phyloP scores from a whole-genome alignment of 345 rosid species.

The Murraya paniculata region DNA sequence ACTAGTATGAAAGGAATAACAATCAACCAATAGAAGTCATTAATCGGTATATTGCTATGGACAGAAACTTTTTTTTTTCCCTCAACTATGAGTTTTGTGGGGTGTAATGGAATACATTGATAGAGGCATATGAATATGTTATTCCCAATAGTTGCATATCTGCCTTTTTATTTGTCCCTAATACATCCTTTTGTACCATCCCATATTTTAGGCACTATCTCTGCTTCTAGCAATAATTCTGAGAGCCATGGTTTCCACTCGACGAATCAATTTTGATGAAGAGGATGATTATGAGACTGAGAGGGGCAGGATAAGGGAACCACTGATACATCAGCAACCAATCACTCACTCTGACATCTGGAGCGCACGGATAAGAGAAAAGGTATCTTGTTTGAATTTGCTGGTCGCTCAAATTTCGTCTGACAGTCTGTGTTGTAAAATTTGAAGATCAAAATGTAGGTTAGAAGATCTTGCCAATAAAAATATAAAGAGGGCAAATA shows the following conservation, averaged over 20 bases:
- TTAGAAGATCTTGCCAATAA: neutral
- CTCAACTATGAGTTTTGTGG: no score
- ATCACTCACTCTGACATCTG: slow-evolving; percentile 51
- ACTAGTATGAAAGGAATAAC: neutral
- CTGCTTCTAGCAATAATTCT: slow-evolving; percentile 67
- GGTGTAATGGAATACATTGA: no score
- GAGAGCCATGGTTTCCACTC: slow-evolving; percentile 65
- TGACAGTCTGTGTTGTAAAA: neutral
- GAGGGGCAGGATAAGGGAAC: slow-evolving; percentile 61
- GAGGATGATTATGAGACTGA: slow-evolving; percentile 65
- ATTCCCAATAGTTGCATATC: neutral
- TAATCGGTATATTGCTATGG: neutral
- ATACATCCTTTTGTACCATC: slow-evolving; percentile 3
- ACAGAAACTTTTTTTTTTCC: no score
- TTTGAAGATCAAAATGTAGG: neutral
- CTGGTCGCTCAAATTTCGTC: neutral
- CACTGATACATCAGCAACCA: slow-evolving; percentile 64
- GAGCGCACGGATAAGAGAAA: slow-evolving; percentile 79
- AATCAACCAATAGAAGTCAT: neutral
- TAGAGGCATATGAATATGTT: no score
- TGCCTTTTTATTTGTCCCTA: neutral
- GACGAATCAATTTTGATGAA: slow-evolving; percentile 35
- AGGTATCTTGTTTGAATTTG: slow-evolving; percentile 41
- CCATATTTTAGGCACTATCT: slow-evolving; percentile 52
- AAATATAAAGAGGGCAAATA: neutral